A percentile compares a stretch with the other conserved stretches of the same genome.
Conservation (phyloP, 495 filamentous ascomycete species). For the Lindgomyces ingoldianus region DNA sequence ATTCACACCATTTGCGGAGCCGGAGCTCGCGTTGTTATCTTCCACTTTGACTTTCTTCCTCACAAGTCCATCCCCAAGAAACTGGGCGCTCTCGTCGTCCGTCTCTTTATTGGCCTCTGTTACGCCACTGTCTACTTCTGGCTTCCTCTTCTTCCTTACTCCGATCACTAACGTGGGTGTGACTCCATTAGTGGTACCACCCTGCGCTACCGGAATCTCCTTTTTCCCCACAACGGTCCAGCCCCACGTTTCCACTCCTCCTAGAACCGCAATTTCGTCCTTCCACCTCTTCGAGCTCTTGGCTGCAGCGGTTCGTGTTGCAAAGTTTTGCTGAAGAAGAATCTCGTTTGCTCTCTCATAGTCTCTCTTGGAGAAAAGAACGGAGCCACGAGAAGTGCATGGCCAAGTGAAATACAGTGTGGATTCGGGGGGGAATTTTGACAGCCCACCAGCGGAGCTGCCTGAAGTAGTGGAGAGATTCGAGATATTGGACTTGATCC, state of each 20-base stretch:
- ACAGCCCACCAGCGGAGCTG: slow-evolving; percentile 38
- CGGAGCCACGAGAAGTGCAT: slow-evolving; percentile 63
- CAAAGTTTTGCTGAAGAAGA: slow-evolving; percentile 84
- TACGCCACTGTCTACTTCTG: slow-evolving; percentile 40
- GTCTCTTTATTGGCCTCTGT: slow-evolving; percentile 29
- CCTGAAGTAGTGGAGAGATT: slow-evolving; percentile 40
- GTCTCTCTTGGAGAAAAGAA: slow-evolving; percentile 66
- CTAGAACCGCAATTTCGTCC: slow-evolving; percentile 57
- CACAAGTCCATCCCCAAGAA: slow-evolving; percentile 50
- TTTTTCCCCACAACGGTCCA: slow-evolving; percentile 54
- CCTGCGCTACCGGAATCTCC: background rate
- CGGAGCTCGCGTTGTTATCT: slow-evolving; percentile 13
- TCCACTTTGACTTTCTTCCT: slow-evolving; percentile 43
- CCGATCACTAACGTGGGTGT: slow-evolving; percentile 34
- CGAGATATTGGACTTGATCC: slow-evolving; percentile 51
- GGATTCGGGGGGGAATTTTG: slow-evolving; percentile 42
- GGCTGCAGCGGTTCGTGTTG: slow-evolving; percentile 64
- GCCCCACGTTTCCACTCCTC: slow-evolving; percentile 59
- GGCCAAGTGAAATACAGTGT: slow-evolving; percentile 72
- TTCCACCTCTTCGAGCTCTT: slow-evolving; percentile 74
- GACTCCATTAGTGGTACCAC: background rate
- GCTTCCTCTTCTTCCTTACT: slow-evolving; percentile 44
- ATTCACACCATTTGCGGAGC: slow-evolving; percentile 50
- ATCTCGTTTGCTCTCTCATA: slow-evolving; percentile 79
- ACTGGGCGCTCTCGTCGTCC: slow-evolving; percentile 36